Evolutionary conservation across 768 basidiomycete genomes (phyloP).

Genomic region (Boletus coccyginus): DNA sequence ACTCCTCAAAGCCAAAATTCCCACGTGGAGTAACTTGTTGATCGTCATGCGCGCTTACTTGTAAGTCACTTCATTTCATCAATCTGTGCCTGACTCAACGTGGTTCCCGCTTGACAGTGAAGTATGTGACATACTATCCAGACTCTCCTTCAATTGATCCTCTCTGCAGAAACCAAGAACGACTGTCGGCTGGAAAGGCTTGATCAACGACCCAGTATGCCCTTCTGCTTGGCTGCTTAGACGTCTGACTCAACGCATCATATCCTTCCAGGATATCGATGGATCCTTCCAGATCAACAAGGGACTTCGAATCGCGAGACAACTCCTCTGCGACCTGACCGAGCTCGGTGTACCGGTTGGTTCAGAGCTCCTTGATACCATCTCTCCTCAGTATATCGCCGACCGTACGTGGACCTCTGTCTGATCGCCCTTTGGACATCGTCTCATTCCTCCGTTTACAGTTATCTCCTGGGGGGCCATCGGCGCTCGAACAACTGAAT

Average conservation of each 20-base stretch:
- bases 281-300: conserved; percentile 97
- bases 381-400: conserved; percentile 79
- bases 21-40: conserved; percentile 70
- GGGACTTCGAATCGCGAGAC: conserved; percentile 83
- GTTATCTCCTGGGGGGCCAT: conserved; percentile 94
- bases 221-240: background rate
- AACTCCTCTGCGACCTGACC: conserved; percentile 90
- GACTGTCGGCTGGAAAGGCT: conserved; percentile 97
- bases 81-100: conserved; percentile 32
- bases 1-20: conserved; percentile 65
- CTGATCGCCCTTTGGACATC: background rate
- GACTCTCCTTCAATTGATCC: conserved; percentile 7
- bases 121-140: conserved; percentile 23
- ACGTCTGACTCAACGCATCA: background rate
- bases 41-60: conserved; percentile 98
- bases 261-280: conserved; percentile 61
- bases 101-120: conserved; percentile 34
- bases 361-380: conserved; percentile 87
- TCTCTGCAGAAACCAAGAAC: conserved; percentile 83
- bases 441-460: conserved; percentile 19
- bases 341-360: conserved; percentile 90
- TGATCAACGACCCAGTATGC: conserved; percentile 79
- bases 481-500: conserved; percentile 96
- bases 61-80: conserved; percentile 47
- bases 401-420: conserved; percentile 49